A percentile compares a stretch with the other conserved stretches of the same genome.
phyloP scores from a whole-genome alignment of 352 stramenopile genomes.

The Globisporangium polare region DNA sequence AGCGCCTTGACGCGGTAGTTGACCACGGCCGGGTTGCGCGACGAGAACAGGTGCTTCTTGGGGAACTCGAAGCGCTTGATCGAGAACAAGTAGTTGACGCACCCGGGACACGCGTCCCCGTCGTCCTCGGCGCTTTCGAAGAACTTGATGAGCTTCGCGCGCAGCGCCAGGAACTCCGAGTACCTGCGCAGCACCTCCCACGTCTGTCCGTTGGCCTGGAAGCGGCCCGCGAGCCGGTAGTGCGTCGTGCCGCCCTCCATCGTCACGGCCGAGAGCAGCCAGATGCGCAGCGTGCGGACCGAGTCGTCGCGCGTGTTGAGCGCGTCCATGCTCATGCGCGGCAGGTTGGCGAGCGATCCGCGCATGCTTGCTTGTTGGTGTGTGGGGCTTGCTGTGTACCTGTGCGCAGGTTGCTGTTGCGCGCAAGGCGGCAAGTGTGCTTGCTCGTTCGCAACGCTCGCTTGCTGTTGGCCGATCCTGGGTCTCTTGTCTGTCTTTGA shows the following conservation, averaged over 20 bases:
- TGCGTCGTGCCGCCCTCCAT: conserved; percentile 47
- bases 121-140: conserved; percentile 59
- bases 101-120: conserved; percentile 71
- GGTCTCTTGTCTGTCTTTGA: not conserved
- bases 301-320: conserved; percentile 43
- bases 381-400: not conserved
- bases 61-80: conserved; percentile 81
- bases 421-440: not conserved
- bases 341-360: conserved; percentile 25
- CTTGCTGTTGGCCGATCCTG: not conserved
- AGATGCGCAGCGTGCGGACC: conserved; percentile 56
- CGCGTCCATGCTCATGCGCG: conserved; percentile 50
- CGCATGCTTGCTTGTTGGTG: conserved; percentile 24
- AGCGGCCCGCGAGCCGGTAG: conserved; percentile 68
- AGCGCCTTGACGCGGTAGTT: conserved; percentile 85
- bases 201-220: conserved; percentile 56
- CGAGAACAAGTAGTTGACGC: conserved; percentile 72
- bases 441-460: not conserved
- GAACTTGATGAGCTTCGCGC: conserved; percentile 76
- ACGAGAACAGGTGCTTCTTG: conserved; percentile 85
- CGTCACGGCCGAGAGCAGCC: conserved; percentile 55
- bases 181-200: conserved; percentile 84
- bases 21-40: conserved; percentile 62
- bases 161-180: conserved; percentile 80
- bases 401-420: conserved; percentile 6